Conservation (phyloP, 116 monocot genomes). For the Thalassia testudinum region DNA sequence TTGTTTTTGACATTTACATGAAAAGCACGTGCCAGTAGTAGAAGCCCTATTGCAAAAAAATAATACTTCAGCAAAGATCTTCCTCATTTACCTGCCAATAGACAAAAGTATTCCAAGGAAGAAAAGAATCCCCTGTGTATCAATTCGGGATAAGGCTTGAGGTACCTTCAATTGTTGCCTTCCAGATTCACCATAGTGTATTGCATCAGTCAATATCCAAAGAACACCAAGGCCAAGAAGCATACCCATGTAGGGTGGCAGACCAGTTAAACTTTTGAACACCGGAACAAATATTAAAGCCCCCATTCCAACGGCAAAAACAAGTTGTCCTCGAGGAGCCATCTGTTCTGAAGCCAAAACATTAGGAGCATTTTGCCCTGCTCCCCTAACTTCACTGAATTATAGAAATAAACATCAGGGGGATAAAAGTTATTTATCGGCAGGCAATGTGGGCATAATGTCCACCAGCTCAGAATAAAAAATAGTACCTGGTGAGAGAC, state of each 20-base stretch:
- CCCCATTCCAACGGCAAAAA: constrained; percentile 79
- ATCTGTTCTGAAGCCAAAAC: constrained; percentile 82
- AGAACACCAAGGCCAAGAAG: constrained; percentile 84
- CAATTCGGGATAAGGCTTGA: constrained; percentile 92
- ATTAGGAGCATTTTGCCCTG: constrained; percentile 27
- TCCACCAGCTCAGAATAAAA: not conserved
- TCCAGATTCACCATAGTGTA: constrained; percentile 89
- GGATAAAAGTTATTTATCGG: not conserved
- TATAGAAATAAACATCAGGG: not conserved
- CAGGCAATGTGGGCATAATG: not conserved
- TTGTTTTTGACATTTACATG: too few species aligned
- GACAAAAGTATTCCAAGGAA: constrained; percentile 92
- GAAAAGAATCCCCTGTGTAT: constrained; percentile 93
- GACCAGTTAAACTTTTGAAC: constrained; percentile 76
- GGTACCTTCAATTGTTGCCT: constrained; percentile 91
- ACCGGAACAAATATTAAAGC: constrained; percentile 83
- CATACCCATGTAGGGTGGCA: constrained; percentile 96
- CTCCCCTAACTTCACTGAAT: constrained; percentile 71
- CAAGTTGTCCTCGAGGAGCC: constrained; percentile 94
- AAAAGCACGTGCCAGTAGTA: too few species aligned
- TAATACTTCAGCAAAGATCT: not conserved
- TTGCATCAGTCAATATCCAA: constrained; percentile 97
- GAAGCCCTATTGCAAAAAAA: too few species aligned
- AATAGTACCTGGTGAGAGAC: constrained; percentile 70
- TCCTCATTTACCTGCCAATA: constrained; percentile 61